Evolutionary conservation across 192 early-diverging fungal species (phyloP), one percentile per base, ranked within the genome.

Genomic region (Backusella tarrabulga): DNA sequence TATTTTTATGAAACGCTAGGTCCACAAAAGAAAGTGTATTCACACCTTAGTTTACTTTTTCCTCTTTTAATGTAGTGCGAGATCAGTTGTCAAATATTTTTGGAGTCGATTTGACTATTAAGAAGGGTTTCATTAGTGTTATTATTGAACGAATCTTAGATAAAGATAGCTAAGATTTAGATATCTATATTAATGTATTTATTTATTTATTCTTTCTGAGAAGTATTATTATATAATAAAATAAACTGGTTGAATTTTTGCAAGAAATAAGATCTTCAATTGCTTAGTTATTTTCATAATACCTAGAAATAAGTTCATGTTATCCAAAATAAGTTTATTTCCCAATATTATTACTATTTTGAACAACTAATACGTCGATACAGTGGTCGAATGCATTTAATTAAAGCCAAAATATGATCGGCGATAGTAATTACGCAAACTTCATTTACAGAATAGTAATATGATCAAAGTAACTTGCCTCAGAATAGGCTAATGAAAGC

Each of bases 41-140:
- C 38, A 50, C 14, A 36, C 11, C 11, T 17, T 56, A 38, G 5
- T 63, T 23, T 23, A 19, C 15, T 63, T 79, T 74, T 19, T 42
- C 29, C 50, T 67, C 42, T 46, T 73, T 70, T 74, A 41, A 32
- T 41, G 56, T 77, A 83, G 93, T 95, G 67, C 84, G 93, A 6
- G 89, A 91, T 63, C 86, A 90, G 67, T 77, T 93, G 32, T 82
- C 83, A 26, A 71, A 71, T 11, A 84, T 89, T 74, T 95, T 94
- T 82, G 88, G 88, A 40, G 77, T 87, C 14, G 92, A 95, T 67
- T 75, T 94, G 81, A 76, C 79, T 0, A 77, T 82, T 8, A 86
- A 86, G 79, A 90, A 91, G 79, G 86, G 85, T 11, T 93, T 91
- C 79, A 95, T 95, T 68, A 91, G 90, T 74, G 85, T 84, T 63